A percentile compares a stretch with the other conserved stretches of the same genome.
phyloP scores from a whole-genome alignment of 1,284 basidiomycete species.

The Xerocomus nothofagi region DNA sequence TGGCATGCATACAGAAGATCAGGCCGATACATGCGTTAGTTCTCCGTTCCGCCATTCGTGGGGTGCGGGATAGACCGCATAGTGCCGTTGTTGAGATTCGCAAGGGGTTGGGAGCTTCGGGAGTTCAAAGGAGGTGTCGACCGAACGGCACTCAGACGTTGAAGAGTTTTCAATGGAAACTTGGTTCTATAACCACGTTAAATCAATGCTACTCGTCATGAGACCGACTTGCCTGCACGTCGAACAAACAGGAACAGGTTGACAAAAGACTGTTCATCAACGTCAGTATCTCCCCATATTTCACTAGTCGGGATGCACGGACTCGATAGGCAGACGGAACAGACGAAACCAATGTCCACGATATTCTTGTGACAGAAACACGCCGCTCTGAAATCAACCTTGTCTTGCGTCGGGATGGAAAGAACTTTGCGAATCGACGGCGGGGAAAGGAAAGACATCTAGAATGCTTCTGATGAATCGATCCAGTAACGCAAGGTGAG shows the following conservation, averaged over 20 bases:
- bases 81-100: constrained; percentile 31
- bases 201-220: neutral
- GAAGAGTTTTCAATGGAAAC: constrained; percentile 87
- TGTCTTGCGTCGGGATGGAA: constrained; percentile 89
- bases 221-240: constrained; percentile 74
- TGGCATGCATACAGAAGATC: neutral
- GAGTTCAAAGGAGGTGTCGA: constrained; percentile 34
- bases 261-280: constrained; percentile 74
- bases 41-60: constrained; percentile 22
- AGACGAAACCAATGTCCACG: constrained; percentile 96
- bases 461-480: neutral
- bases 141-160: constrained; percentile 68
- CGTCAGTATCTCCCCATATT: constrained; percentile 7
- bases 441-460: constrained; percentile 93
- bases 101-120: constrained; percentile 24
- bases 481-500: neutral
- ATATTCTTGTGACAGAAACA: constrained; percentile 99
- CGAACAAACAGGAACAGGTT: constrained; percentile 88
- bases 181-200: constrained; percentile 65
- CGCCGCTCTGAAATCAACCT: constrained; percentile 94
- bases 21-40: constrained; percentile 3
- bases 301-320: constrained; percentile 34
- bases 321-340: constrained; percentile 95
- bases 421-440: constrained; percentile 77
- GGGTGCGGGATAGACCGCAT: constrained; percentile 15